A percentile compares a stretch with the other conserved stretches of the same genome.
Conservation (phyloP, 345 rosid genomes). For the Balakata baccata region DNA sequence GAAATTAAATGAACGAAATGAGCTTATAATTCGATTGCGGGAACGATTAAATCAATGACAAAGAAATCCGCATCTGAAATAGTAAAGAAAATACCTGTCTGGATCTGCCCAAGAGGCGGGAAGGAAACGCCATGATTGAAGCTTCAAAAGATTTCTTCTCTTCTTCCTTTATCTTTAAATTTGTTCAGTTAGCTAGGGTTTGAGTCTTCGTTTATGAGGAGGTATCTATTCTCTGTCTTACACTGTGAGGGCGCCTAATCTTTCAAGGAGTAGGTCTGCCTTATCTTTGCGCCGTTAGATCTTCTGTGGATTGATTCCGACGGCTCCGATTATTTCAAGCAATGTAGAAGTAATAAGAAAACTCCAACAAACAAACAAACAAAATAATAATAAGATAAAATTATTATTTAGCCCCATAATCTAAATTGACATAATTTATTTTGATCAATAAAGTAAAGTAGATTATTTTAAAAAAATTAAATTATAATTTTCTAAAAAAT, state of each 20-base stretch:
- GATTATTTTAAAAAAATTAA: no score
- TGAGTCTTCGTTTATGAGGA: background rate
- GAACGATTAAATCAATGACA: background rate
- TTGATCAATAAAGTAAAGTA: no score
- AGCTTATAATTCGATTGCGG: background rate
- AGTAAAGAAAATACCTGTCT: slow-evolving; percentile 53
- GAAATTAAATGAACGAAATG: background rate
- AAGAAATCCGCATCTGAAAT: background rate
- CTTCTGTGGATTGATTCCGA: background rate
- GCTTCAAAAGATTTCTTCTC: background rate
- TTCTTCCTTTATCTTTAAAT: background rate
- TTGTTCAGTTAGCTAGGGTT: background rate
- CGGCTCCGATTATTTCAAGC: background rate
- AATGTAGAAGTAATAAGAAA: no score
- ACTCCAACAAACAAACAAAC: no score
- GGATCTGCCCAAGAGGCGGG: slow-evolving; percentile 70
- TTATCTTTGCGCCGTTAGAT: slow-evolving; percentile 12
- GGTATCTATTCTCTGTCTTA: no score
- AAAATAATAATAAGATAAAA: no score
- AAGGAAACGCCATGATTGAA: slow-evolving; percentile 57
- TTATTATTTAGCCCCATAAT: no score
- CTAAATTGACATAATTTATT: no score
- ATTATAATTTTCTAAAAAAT: no score
- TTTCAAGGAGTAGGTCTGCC: background rate
- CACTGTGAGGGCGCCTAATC: background rate